phyloP scores from a whole-genome alignment of 2,329 filamentous ascomycete genomes.

The Ceratocystis alfenasii region DNA sequence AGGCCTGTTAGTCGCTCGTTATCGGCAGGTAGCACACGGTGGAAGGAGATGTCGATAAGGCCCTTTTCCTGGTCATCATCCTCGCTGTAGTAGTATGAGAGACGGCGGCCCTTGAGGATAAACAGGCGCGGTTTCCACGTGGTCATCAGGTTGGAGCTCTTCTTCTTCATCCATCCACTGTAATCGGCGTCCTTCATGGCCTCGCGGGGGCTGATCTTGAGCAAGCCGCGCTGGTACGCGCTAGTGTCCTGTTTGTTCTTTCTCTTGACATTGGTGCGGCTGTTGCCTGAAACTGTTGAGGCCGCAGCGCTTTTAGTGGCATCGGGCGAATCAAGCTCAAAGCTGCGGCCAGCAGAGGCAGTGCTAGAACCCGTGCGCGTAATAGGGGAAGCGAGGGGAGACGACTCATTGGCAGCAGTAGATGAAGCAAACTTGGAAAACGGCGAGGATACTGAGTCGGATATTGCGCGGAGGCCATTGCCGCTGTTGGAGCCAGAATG shows the following conservation, averaged over 20 bases:
- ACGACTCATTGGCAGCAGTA: conserved; percentile 37
- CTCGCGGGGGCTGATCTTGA: conserved; percentile 68
- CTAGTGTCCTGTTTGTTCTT: conserved; percentile 91
- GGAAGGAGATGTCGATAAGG: conserved; percentile 92
- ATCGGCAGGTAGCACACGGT: conserved; percentile 88
- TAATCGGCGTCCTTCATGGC: conserved; percentile 83
- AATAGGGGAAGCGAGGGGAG: conserved; percentile 45
- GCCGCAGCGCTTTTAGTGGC: conserved; percentile 40
- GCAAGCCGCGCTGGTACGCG: conserved; percentile 76
- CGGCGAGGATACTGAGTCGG: conserved; percentile 41
- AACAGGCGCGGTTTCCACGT: conserved; percentile 98
- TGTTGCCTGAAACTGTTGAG: conserved; percentile 37
- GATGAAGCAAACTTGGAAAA: conserved; percentile 40
- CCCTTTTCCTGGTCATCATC: conserved; percentile 87
- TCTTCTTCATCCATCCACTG: conserved; percentile 99
- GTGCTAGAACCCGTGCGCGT: conserved; percentile 66
- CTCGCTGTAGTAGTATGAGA: conserved; percentile 95
- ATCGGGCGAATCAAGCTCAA: conserved; percentile 67
- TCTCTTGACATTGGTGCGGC: conserved; percentile 37
- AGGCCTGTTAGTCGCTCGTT: conserved; percentile 82
- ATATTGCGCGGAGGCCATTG: conserved; percentile 61
- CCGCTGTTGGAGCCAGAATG: conserved; percentile 30
- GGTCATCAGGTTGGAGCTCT: conserved; percentile 88
- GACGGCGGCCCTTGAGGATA: conserved; percentile 74
- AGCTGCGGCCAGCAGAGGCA: conserved; percentile 53